Conservation (phyloP, 1,284 basidiomycete genomes). For the Neotropicomus parvogracilis region DNA sequence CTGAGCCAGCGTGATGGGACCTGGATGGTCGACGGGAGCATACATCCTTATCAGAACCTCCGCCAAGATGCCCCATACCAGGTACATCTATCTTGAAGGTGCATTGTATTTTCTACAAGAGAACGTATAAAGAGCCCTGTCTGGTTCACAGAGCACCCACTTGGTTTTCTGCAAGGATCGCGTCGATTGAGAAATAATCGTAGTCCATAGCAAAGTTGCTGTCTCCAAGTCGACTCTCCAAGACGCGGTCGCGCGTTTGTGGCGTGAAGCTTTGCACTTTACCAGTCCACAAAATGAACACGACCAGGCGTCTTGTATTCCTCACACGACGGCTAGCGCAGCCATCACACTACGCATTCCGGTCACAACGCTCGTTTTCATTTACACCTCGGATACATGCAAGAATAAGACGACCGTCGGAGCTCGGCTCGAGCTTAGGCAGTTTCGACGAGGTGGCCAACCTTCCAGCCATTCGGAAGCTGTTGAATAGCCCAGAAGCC, state of each 20-base stretch:
- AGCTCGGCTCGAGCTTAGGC: constrained; percentile 38
- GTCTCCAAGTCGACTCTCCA: neutral
- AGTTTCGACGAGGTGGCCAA: constrained; percentile 38
- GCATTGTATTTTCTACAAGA: constrained; percentile 80
- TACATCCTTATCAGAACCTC: constrained; percentile 78
- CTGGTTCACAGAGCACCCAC: constrained; percentile 35
- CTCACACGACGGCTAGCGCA: constrained; percentile 16
- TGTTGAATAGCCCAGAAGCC: constrained; percentile 49
- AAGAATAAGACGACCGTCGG: constrained; percentile 29
- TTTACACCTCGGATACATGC: constrained; percentile 34
- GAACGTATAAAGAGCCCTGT: neutral
- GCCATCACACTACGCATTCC: constrained; percentile 20
- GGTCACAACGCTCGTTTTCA: constrained; percentile 35
- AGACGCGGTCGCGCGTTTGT: constrained; percentile 20
- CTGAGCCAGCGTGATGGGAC: constrained; percentile 12
- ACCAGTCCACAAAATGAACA: constrained; percentile 24
- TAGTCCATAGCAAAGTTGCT: constrained; percentile 58
- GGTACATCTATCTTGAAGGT: constrained; percentile 84
- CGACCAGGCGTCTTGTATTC: constrained; percentile 11
- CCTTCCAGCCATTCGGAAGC: constrained; percentile 45
- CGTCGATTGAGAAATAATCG: constrained; percentile 85
- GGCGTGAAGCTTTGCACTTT: constrained; percentile 17
- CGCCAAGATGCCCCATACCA: constrained; percentile 83
- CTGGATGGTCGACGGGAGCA: constrained; percentile 25
- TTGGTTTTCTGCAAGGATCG: constrained; percentile 88